phyloP scores from a whole-genome alignment of 2,329 filamentous ascomycete genomes.

The Venturia nashicola region DNA sequence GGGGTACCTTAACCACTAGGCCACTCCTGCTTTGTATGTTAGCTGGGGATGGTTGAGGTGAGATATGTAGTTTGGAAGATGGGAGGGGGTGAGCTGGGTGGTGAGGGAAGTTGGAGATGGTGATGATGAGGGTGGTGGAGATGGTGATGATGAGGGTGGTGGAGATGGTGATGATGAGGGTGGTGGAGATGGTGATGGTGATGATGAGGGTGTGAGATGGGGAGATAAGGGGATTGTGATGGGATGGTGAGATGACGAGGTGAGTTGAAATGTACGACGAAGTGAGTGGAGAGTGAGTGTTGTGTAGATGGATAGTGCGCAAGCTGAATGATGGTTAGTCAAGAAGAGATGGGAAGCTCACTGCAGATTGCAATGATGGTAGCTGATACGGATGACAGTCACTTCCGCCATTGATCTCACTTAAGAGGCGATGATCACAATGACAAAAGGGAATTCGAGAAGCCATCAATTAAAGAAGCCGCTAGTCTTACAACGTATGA shows the following conservation, averaged over 20 bases:
- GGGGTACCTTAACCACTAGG: conserved; percentile 28
- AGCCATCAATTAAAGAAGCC: neutral
- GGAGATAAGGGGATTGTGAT: neutral
- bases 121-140: neutral
- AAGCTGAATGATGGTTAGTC: neutral
- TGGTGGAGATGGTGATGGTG: too few species aligned
- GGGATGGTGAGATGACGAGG: neutral
- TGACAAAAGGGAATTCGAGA: neutral
- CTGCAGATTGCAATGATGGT: neutral
- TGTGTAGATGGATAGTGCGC: too few species aligned
- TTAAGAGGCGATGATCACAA: neutral
- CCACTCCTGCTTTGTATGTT: conserved; percentile 18
- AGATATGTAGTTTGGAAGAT: neutral
- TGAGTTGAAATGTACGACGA: neutral
- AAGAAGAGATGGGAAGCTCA: neutral
- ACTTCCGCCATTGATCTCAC: neutral
- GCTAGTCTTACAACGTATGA: neutral
- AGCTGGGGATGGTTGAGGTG: neutral
- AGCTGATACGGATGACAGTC: neutral
- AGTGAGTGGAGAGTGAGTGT: neutral
- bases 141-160: neutral
- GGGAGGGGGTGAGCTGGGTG: neutral
- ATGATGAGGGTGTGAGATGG: too few species aligned
- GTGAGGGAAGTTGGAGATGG: neutral
- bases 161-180: neutral